phyloP scores from a whole-genome alignment of 768 basidiomycete genomes.

The Cyathus striatus region DNA sequence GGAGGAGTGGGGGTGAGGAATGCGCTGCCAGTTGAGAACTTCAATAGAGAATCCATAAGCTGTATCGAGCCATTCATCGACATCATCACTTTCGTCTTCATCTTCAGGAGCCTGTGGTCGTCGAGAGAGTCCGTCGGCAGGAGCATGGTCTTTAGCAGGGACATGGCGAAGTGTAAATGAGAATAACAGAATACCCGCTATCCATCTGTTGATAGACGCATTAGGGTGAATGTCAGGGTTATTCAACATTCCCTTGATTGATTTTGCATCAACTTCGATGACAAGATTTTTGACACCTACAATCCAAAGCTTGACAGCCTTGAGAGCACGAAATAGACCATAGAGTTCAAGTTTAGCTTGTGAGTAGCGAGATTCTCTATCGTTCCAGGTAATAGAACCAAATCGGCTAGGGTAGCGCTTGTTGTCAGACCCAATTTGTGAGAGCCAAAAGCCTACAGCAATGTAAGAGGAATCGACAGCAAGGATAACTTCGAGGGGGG shows the following conservation, averaged over 20 bases:
- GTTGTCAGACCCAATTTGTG: constrained; percentile 12
- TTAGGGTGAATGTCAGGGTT: constrained; percentile 29
- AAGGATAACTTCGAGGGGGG: constrained; percentile 15
- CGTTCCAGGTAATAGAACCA: constrained; percentile 26
- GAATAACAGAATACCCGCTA: constrained; percentile 29
- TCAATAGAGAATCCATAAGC: constrained; percentile 4
- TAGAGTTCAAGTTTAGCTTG: constrained; percentile 35
- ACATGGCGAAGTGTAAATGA: constrained; percentile 31
- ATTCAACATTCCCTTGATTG: constrained; percentile 39
- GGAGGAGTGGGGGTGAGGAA: background rate
- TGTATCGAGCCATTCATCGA: constrained; percentile 2
- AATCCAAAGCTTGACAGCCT: constrained; percentile 6
- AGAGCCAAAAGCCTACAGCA: constrained; percentile 17
- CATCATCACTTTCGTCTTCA: background rate
- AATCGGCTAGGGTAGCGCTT: constrained; percentile 18
- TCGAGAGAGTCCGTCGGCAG: constrained; percentile 4
- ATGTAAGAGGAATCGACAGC: constrained; percentile 24
- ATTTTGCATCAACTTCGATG: constrained; percentile 33
- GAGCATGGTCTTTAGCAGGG: constrained; percentile 19
- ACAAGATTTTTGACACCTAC: constrained; percentile 17
- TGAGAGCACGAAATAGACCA: constrained; percentile 22
- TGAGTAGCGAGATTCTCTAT: constrained; percentile 24
- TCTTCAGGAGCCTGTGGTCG: constrained; percentile 2
- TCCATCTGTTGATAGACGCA: constrained; percentile 36
- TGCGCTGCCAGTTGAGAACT: background rate